Evolutionary conservation across 1,284 basidiomycete species (phyloP).

Genomic region (Leccinum pachyderme): DNA sequence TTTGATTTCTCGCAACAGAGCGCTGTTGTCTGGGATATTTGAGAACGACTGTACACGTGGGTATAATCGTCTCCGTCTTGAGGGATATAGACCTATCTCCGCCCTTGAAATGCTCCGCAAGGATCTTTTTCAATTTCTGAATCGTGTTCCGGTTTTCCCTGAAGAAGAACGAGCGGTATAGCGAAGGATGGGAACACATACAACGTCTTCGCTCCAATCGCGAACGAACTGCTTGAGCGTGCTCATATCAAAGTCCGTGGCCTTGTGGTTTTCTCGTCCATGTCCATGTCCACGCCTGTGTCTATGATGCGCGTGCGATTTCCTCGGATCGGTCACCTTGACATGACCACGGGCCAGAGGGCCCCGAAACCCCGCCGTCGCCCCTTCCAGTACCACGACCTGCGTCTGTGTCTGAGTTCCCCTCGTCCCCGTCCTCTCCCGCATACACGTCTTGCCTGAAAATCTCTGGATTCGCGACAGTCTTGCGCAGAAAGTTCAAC

Average conservation of each 20-base stretch:
- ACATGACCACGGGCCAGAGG: conserved; percentile 21
- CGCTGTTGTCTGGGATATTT: conserved; percentile 60
- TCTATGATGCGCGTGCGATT: conserved; percentile 6
- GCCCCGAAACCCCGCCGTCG: background rate
- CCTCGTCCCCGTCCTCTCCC: conserved; percentile 17
- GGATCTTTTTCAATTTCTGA: conserved; percentile 64
- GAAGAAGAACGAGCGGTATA: background rate
- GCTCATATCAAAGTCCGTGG: conserved; percentile 73
- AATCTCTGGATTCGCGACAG: conserved; percentile 71
- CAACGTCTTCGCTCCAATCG: conserved; percentile 87
- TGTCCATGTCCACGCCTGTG: too few relatives aligned
- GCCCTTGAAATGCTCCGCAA: conserved; percentile 62
- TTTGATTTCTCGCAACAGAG: conserved; percentile 64
- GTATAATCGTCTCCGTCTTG: conserved; percentile 71
- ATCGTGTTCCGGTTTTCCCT: conserved; percentile 78
- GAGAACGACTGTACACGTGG: conserved; percentile 91
- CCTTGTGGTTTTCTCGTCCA: conserved; percentile 38
- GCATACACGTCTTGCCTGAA: conserved; percentile 54
- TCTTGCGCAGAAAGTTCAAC: conserved; percentile 62
- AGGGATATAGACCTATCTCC: conserved; percentile 49
- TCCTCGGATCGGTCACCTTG: conserved; percentile 26
- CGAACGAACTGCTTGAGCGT: conserved; percentile 89
- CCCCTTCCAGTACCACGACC: background rate
- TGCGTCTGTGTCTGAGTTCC: background rate
- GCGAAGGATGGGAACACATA: conserved; percentile 32